Percentiles rank a stretch among this genome's conserved stretches.
phyloP scores from a whole-genome alignment of 2,329 filamentous ascomycete genomes.

The Trichocomaceae sp. region DNA sequence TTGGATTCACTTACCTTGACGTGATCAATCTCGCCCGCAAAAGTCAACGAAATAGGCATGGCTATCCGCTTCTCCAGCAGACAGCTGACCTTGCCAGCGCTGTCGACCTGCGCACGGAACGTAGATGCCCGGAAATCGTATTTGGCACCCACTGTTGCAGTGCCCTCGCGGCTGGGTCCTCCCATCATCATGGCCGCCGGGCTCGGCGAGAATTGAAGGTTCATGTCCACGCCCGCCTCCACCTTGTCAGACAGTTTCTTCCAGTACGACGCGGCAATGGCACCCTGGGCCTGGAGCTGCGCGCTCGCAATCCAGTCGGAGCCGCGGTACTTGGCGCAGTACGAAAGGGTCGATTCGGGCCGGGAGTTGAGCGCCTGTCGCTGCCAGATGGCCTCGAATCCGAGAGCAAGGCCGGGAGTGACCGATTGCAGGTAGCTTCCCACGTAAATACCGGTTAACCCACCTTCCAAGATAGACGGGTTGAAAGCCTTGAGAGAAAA shows the following conservation, averaged over 20 bases:
- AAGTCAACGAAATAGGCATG: conserved; percentile 84
- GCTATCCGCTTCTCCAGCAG: conserved; percentile 93
- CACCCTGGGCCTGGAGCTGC: conserved; percentile 82
- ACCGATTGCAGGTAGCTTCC: conserved; percentile 92
- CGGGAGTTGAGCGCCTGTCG: conserved; percentile 74
- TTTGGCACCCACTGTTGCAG: conserved; percentile 88
- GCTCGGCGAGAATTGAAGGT: conserved; percentile 68
- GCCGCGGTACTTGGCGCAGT: conserved; percentile 85
- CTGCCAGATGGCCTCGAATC: conserved; percentile 91
- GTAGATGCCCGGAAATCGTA: conserved; percentile 96
- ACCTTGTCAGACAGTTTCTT: conserved; percentile 86
- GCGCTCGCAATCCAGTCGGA: conserved; percentile 88
- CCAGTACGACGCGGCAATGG: conserved; percentile 90
- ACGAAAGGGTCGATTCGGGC: conserved; percentile 86
- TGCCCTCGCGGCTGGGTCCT: conserved; percentile 72
- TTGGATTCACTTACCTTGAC: conserved; percentile 80
- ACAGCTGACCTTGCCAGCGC: conserved; percentile 86
- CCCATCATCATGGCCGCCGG: conserved; percentile 66
- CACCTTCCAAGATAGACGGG: conserved; percentile 87
- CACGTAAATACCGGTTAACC: conserved; percentile 89
- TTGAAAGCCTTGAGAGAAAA: conserved; percentile 90
- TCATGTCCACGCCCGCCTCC: conserved; percentile 92
- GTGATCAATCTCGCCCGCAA: conserved; percentile 95
- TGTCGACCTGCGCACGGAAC: conserved; percentile 93
- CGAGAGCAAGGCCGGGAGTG: conserved; percentile 77